These are phyloP conservation scores for Simplicillium sp. DNA, from an alignment of 2,329 filamentous ascomycete genomes.

Conservation along the genomic window DNA sequence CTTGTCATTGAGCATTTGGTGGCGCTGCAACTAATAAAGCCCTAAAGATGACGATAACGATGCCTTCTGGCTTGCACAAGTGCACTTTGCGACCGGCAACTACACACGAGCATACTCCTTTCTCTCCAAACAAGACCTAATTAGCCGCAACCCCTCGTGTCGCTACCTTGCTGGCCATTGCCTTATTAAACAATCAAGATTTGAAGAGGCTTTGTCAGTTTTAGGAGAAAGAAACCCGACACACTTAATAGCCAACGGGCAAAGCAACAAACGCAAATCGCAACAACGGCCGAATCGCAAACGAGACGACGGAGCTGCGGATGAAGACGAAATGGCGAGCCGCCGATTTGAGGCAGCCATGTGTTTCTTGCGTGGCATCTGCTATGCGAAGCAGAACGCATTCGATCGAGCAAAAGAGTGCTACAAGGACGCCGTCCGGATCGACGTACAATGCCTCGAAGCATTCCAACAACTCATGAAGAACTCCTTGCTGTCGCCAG, in stretches of 20 bases:
- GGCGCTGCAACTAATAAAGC: slow-evolving; percentile 4
- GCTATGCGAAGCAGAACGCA: slow-evolving; percentile 93
- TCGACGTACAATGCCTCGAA: slow-evolving; percentile 97
- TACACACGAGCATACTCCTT: slow-evolving; percentile 86
- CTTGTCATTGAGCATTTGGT: background rate
- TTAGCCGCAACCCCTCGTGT: slow-evolving; percentile 73
- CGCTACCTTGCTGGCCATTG: slow-evolving; percentile 91
- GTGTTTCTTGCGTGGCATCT: slow-evolving; percentile 90
- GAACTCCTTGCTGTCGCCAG: slow-evolving; percentile 82
- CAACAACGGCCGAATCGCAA: slow-evolving; percentile 22
- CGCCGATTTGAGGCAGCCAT: slow-evolving; percentile 90
- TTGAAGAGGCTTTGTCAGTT: slow-evolving; percentile 76
- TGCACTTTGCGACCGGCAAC: slow-evolving; percentile 92
- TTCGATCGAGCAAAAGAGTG: slow-evolving; percentile 97
- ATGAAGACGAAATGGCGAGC: slow-evolving; percentile 61
- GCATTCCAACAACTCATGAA: slow-evolving; percentile 97
- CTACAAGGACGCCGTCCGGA: slow-evolving; percentile 93
- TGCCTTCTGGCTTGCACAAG: slow-evolving; percentile 96
- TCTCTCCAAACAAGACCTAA: slow-evolving; percentile 73
- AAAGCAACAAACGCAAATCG: slow-evolving; percentile 27
- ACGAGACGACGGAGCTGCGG: slow-evolving; percentile 23
- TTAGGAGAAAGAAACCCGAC: slow-evolving; percentile 92
- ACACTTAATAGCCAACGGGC: slow-evolving; percentile 61
- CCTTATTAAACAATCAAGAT: slow-evolving; percentile 83
- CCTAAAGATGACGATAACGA: slow-evolving; percentile 77